These are phyloP conservation scores for Aspergillus jensenii DNA, from an alignment of 2,329 filamentous ascomycete species.

Conservation along the genomic window DNA sequence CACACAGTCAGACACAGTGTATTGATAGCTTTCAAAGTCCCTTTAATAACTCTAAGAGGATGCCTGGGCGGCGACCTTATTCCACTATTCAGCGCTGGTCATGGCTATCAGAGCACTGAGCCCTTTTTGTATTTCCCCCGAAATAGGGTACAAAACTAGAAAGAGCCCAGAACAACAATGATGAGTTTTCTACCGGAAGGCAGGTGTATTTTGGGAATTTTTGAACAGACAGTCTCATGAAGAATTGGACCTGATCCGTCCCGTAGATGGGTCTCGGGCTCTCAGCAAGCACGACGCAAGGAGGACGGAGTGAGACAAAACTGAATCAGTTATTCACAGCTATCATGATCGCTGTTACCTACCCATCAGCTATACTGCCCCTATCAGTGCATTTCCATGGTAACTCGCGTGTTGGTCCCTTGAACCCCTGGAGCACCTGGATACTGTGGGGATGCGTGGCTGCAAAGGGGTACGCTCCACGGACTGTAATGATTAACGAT, in stretches of 20 bases:
- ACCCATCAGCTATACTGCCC: not conserved
- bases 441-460: not conserved
- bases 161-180: too few relatives aligned
- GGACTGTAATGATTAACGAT: not conserved
- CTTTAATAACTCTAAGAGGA: not conserved
- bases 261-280: too few relatives aligned
- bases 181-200: too few relatives aligned
- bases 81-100: not conserved
- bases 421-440: not conserved
- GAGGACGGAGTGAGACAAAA: not conserved
- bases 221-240: not conserved
- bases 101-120: not conserved
- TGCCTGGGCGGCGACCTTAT: not conserved
- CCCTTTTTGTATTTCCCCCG: not conserved
- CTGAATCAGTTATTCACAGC: not conserved
- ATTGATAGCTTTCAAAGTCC: slow-evolving; percentile 2
- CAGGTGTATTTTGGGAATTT: too few relatives aligned
- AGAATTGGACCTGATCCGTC: not conserved
- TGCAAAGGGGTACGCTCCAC: not conserved
- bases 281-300: not conserved
- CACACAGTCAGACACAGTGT: slow-evolving; percentile 2
- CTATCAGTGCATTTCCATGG: not conserved
- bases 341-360: not conserved
- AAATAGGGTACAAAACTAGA: not conserved
- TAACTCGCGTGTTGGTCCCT: not conserved